Base-by-base conservation (phyloP, 192 early-diverging fungal species). In the Polychytrium aggregatum region DNA sequence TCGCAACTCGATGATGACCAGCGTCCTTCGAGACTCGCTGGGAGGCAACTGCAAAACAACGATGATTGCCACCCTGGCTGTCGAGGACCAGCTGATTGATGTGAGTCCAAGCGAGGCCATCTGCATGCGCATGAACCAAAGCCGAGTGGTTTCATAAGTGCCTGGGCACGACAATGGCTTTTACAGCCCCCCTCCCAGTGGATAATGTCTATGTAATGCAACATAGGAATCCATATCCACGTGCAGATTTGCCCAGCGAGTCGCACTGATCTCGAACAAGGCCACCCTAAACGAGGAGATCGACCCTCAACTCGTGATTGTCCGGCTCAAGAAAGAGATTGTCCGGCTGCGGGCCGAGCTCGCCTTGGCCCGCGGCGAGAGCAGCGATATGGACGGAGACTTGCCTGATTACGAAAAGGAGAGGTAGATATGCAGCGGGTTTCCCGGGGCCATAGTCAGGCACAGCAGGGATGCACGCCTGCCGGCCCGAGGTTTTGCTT, bases 21-120 rank as follows among this genome's bases (percentile, higher is more conserved):
- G 54, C 20, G 59, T 81, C 13, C 46, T 81, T 25, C 48, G 70
- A 17, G 76, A 81, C 52, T 74, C 68, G 8, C 58, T 81, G 9
- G 78, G 76, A 18, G 76, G 78, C 31, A 81, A 81, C 46, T 81
- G 78, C 55, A 71, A 68, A 52, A 81, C 78, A 0, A 68, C 67
- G 8, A 79, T 81, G 76, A 63, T 81, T 45, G 71, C 78, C 2
- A 81, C 76, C 1, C 50, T 73, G 4, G 72, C 72, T 0, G 70
- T 66, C 16, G 78, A 81, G 44, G 72, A 72, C 26, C 55, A 67
- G 40, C 60, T 78, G 22, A 72, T 81, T 46, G 78, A 81, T 44
- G 72, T 74, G 59, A 25, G 55, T 37, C 5, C 36, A 36, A 11
- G 1, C 31, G 11, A 39, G n/a, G n/a, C n/a, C n/a, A n/a, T n/a